Base-by-base conservation (phyloP, 805 yeast species). In the Ogataea methanolica region DNA sequence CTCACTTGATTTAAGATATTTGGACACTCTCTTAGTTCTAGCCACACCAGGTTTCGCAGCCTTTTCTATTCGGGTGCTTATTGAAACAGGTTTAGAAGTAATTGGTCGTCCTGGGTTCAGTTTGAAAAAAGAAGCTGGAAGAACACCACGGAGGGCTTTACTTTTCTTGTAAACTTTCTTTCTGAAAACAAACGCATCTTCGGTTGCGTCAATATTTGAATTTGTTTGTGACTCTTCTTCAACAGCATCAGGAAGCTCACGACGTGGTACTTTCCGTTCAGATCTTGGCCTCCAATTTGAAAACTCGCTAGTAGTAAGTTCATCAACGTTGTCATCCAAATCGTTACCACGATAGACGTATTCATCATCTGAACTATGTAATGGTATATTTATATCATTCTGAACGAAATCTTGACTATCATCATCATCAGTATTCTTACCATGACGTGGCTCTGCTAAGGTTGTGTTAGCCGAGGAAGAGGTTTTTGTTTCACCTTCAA, bases 61-160 rank as follows among this genome's bases (percentile, higher is more conserved):
- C 19, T 1, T 33, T 39, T 21, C n/a, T 34, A 15, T 4, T 7
- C 8, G 8, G 11, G 19, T 33, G 14, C n/a, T 31, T n/a, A 23
- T 38, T 12, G 36, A 6, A 8, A 6, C 4, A 12, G 19, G 2
- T 12, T 23, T 39, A n/a, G 40, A 26, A 11, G 29, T 19, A 6
- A 23, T 12, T 2, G 17, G 15, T 6, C 33, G 33, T n/a, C 17
- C 21, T 17, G 43, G 29, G 14, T 34, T 36, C 16, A 41, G 33
- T 5, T 21, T 53, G 26, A 53, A 53, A 37, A 51, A 63, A 3
- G 68, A 63, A 17, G 48, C 46, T 0, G 68, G 67, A 6, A 62
- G 43, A 4, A 63, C 63, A 3, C 65, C 66, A 21, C 47, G 49
- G 22, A 63, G 38, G 1, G 62, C 59, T 2, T 46, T 59, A 5